Base-by-base conservation (phyloP, 768 basidiomycete species). In the Epithele typhae region DNA sequence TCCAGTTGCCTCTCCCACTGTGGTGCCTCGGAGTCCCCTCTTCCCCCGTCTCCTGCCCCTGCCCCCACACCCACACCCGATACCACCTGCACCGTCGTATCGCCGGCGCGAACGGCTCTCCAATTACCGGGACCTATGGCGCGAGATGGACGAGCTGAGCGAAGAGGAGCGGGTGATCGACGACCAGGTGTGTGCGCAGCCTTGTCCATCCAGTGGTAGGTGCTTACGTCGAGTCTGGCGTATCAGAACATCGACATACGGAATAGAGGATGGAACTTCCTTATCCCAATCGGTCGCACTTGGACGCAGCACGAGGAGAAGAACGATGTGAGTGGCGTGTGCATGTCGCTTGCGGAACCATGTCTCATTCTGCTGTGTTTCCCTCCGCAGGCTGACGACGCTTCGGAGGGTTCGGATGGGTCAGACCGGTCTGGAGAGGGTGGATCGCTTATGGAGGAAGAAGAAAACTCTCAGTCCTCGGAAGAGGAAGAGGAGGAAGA, bases 151-250 rank as follows among this genome's bases (percentile, higher is more conserved):
- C 39, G 87, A 92, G 57, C 65, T 92, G 50, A 89, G 86, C 48
- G 89, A 91, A 46, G 89, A 91, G 61, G 89, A 91, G 65, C 77
- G 72, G 42, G 86, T 90, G 55, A 60, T 91, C n/a, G 88, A 91
- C 48, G 84, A 85, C 36, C 70, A 79, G 54, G 88, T 85, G 58
- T 53, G 78, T 68, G 25, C 25, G 12, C 21, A 17, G 4, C 22
- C 22, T 24, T 14, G 2, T 15, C 19, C 24, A 18, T 40, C 7
- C 30, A 32, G 30, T 32, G 9, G 15, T 9, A 32, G 9, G 30
- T 15, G 30, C 30, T 32, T 32, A 9, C 15, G 15, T 32, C 15
- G 9, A 32, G 9, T 15, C 9, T 32, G 30, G 9, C 33, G 19
- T 33, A 14, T 15, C 59, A 88, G 86, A 82, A 76, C 50, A 49